These are phyloP conservation scores for Nymphaea thermarum DNA, from an alignment of 164 flowering plant species.

Conservation along the genomic window DNA sequence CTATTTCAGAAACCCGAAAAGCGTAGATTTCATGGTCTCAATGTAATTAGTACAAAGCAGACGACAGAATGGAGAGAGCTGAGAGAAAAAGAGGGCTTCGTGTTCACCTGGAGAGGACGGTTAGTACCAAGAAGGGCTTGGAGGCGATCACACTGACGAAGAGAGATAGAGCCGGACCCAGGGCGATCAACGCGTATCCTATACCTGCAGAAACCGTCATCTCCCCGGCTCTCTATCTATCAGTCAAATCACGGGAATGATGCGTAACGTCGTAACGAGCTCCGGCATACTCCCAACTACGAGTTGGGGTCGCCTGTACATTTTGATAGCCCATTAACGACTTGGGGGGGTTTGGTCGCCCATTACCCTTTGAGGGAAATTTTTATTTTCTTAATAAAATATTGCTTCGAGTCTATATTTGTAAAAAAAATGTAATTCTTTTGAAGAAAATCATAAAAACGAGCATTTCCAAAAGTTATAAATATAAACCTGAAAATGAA, in stretches of 20 bases:
- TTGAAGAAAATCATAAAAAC: too few relatives aligned
- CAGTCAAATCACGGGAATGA: background rate
- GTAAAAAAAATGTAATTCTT: too few relatives aligned
- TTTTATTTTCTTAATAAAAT: too few relatives aligned
- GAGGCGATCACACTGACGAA: conserved; percentile 70
- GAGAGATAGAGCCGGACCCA: conserved; percentile 84
- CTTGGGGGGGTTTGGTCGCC: too few relatives aligned
- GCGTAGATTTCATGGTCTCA: background rate
- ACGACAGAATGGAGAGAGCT: background rate
- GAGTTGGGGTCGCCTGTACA: too few relatives aligned
- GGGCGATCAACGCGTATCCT: conserved; percentile 77
- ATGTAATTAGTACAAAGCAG: background rate
- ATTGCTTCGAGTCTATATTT: too few relatives aligned
- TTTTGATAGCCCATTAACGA: too few relatives aligned
- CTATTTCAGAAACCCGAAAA: background rate
- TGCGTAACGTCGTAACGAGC: too few relatives aligned
- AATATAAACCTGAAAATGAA: too few relatives aligned
- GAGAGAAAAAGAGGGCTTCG: background rate
- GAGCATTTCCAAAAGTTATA: too few relatives aligned
- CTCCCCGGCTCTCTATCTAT: background rate
- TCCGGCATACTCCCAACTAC: too few relatives aligned
- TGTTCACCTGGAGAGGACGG: conserved; percentile 69
- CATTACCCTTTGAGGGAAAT: too few relatives aligned
- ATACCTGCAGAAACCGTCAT: conserved; percentile 93
- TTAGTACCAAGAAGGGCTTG: conserved; percentile 86